A percentile compares a stretch with the other conserved stretches of the same genome.
These are phyloP conservation scores for Sophora flavescens DNA, from an alignment of 306 rosid species.

Conservation along the genomic window DNA sequence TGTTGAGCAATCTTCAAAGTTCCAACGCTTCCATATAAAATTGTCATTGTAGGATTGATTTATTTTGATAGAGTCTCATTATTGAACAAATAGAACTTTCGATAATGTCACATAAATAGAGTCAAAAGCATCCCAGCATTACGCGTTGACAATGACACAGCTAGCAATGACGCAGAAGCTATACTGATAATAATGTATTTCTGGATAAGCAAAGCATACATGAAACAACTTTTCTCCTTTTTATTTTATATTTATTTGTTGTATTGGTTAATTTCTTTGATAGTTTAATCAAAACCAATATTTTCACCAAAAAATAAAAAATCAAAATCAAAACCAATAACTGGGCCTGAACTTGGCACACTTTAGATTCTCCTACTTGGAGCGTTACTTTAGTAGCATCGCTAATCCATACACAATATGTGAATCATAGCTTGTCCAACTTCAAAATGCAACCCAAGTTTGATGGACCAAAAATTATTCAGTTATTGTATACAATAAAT, in stretches of 20 bases:
- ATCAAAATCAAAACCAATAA: background rate
- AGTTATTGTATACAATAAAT: background rate
- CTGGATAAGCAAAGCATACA: background rate
- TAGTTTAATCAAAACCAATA: background rate
- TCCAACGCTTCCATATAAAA: too few species aligned
- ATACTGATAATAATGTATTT: background rate
- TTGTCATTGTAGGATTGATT: background rate
- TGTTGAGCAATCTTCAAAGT: too few species aligned
- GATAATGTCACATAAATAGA: background rate
- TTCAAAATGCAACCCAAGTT: background rate
- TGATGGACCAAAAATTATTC: background rate
- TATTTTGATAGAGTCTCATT: background rate
- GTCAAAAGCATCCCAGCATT: slow-evolving; percentile 23
- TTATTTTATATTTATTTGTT: background rate
- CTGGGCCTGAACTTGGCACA: background rate
- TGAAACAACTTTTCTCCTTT: background rate
- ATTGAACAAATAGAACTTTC: background rate
- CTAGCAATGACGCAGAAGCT: slow-evolving; percentile 30
- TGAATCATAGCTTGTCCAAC: background rate
- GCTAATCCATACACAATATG: background rate
- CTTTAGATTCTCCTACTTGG: background rate
- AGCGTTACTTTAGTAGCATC: background rate
- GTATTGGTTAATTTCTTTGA: background rate
- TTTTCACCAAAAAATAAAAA: too few species aligned
- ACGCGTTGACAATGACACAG: slow-evolving; percentile 31